A percentile compares a stretch with the other conserved stretches of the same genome.
Evolutionary conservation across 805 yeast species (phyloP).

Genomic region (Blastobotrys parvus): DNA sequence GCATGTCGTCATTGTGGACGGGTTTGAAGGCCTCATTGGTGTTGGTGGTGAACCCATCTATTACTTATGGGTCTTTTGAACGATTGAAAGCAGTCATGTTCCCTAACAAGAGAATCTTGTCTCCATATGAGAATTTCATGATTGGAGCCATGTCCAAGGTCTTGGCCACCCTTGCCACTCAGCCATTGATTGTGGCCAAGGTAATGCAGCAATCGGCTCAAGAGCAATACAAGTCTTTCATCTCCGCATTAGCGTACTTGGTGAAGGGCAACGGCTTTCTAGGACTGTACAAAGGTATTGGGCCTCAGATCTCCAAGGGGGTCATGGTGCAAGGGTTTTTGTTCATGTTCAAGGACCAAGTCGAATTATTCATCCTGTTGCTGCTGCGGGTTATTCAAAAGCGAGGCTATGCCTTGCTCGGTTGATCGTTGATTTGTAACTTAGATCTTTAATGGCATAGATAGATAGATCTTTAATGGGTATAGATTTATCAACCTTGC

Average conservation of each 20-base stretch:
- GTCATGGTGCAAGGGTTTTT: constrained; percentile 77
- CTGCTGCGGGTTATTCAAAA: constrained; percentile 17
- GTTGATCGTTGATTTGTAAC: no score
- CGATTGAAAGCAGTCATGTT: constrained; percentile 49
- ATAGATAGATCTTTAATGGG: no score
- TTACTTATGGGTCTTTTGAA: constrained; percentile 76
- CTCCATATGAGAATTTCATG: constrained; percentile 56
- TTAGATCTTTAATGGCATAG: no score
- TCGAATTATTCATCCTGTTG: constrained; percentile 26
- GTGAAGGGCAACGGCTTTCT: constrained; percentile 53
- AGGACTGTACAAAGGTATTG: constrained; percentile 71
- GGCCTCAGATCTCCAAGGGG: constrained; percentile 75
- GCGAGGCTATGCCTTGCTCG: constrained; percentile 2
- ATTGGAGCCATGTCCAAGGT: constrained; percentile 77
- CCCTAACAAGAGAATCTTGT: constrained; percentile 34
- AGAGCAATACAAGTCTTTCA: constrained; percentile 45
- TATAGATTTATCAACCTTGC: no score
- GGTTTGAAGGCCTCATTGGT: constrained; percentile 76
- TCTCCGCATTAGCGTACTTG: constrained; percentile 53
- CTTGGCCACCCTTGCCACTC: constrained; percentile 71
- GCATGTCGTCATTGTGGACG: constrained; percentile 67
- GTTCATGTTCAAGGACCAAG: constrained; percentile 73
- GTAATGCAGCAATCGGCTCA: constrained; percentile 58
- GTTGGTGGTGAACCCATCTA: constrained; percentile 74
- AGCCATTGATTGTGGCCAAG: constrained; percentile 78